Base-by-base conservation (phyloP, 345 rosid genomes). In the Aquilaria sinensis region DNA sequence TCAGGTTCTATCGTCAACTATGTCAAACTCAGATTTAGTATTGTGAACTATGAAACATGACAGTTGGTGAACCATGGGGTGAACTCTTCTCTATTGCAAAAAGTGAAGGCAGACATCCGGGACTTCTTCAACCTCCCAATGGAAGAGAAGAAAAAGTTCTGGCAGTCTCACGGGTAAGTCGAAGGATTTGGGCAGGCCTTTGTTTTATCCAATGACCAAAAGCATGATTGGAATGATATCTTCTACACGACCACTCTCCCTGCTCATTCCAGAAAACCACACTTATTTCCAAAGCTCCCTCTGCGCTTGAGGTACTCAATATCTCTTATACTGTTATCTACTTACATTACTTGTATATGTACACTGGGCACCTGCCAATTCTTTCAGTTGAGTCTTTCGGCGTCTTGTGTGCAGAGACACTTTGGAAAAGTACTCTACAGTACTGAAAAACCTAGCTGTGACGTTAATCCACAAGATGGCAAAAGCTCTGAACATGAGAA, bases 171-270 rank as follows among this genome's bases (percentile, higher is more conserved):
- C 47, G 74, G 70, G 10, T 70, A 78, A 6, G 12, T 69, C 12
- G 82, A 78, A 69, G 82, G 82, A 37, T 76, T 76, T 50, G 83
- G 83, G 30, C 78, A 80, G 55, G 74, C 71, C 12, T 76, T 73
- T 31, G 57, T 80, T 13, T 68, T 80, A 29, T 80, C 79, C 0
- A 77, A 80, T 3, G 81, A 77, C 31, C 84, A 80, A 62, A 80
- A 74, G 64, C 84, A 74, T 11, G 84, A 77, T 12, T 80, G 81
- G 81, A 61, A 61, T 56, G 84, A 80, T 43, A 34, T 74, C 15
- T 74, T 77, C 53, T 68, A 12, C 64, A 53, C 76, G 58, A 54
- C 68, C 9, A 69, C 79, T 12, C 43, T 57, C 45, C 81, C 84
- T 8, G n/a, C 50, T 15, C 57, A 6, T 31, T 56, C 51, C 0